These are phyloP conservation scores for Citrus cavaleriei DNA, from an alignment of 345 rosid species.

Conservation along the genomic window DNA sequence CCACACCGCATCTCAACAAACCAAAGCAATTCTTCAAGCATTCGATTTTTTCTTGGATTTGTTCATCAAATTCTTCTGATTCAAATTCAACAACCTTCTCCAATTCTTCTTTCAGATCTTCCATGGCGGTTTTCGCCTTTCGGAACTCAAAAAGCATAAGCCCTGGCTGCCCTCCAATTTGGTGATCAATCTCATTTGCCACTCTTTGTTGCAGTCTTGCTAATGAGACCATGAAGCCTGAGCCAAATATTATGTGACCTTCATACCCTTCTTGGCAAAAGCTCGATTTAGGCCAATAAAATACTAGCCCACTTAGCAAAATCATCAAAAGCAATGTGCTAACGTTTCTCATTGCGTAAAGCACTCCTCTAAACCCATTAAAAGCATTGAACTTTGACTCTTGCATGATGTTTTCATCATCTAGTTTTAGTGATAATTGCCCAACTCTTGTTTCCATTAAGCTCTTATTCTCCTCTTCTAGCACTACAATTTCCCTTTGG, in stretches of 20 bases:
- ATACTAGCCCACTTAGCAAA: conserved; percentile 57
- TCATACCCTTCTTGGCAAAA: conserved; percentile 22
- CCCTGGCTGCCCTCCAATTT: conserved; percentile 38
- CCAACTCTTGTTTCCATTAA: conserved; percentile 30
- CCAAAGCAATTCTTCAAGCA: conserved; percentile 56
- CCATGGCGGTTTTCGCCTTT: conserved; percentile 54
- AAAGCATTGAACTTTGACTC: conserved; percentile 59
- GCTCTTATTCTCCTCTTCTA: conserved; percentile 44
- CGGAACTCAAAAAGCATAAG: conserved; percentile 58
- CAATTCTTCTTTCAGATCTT: conserved; percentile 58
- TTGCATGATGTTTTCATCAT: conserved; percentile 19
- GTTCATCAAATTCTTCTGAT: not conserved
- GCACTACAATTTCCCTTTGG: conserved; percentile 35
- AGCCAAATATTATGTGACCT: conserved; percentile 30
- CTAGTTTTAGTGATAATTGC: conserved; percentile 26
- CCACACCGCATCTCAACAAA: conserved; percentile 62
- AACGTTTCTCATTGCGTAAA: conserved; percentile 69
- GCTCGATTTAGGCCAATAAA: conserved; percentile 37
- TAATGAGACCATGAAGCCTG: conserved; percentile 51
- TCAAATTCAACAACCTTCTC: conserved; percentile 38
- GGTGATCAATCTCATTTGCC: conserved; percentile 39
- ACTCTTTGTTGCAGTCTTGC: conserved; percentile 59
- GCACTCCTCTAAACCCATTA: conserved; percentile 78
- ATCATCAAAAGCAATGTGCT: conserved; percentile 61
- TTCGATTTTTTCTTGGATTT: conserved; percentile 50